Percentiles rank a stretch among this genome's conserved stretches.
These are phyloP conservation scores for Nitzschia sp. DNA, from an alignment of 108 stramenopile genomes.

Conservation along the genomic window DNA sequence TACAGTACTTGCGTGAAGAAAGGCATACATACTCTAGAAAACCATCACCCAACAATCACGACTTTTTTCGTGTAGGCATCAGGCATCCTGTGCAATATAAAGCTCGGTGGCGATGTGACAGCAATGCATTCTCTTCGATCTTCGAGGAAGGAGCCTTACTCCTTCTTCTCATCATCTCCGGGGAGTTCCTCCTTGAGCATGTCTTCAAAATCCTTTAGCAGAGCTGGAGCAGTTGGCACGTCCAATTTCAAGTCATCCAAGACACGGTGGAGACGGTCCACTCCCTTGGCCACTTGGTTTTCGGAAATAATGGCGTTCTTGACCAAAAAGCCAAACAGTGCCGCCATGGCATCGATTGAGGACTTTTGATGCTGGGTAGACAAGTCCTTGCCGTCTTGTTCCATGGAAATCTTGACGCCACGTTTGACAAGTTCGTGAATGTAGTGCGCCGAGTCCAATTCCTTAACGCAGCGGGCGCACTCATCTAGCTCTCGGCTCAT, in stretches of 20 bases:
- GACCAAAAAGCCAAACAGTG: constrained; percentile 64
- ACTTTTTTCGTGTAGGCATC: too few relatives aligned
- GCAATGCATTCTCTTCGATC: too few relatives aligned
- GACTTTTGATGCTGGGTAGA: constrained; percentile 34
- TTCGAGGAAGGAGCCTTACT: too few relatives aligned
- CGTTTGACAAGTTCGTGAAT: constrained; percentile 98
- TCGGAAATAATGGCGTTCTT: constrained; percentile 82
- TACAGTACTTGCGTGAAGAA: background rate
- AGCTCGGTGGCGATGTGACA: too few relatives aligned
- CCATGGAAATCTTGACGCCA: constrained; percentile 88
- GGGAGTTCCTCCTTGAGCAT: constrained; percentile 60
- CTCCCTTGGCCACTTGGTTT: constrained; percentile 81
- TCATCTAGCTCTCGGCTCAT: constrained; percentile 91
- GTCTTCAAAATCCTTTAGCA: constrained; percentile 72
- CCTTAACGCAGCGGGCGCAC: constrained; percentile 88
- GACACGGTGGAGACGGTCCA: constrained; percentile 64
- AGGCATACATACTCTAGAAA: background rate
- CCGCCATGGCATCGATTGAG: constrained; percentile 84
- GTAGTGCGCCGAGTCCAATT: constrained; percentile 85
- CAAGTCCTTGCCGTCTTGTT: constrained; percentile 66
- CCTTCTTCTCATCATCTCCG: constrained; percentile 7
- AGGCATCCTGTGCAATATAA: too few relatives aligned
- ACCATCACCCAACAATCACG: too few relatives aligned
- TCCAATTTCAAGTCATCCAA: constrained; percentile 73
- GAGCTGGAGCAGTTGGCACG: constrained; percentile 65